Conservation (phyloP, 2,329 filamentous ascomycete genomes). For the Aspergillus ruber region DNA sequence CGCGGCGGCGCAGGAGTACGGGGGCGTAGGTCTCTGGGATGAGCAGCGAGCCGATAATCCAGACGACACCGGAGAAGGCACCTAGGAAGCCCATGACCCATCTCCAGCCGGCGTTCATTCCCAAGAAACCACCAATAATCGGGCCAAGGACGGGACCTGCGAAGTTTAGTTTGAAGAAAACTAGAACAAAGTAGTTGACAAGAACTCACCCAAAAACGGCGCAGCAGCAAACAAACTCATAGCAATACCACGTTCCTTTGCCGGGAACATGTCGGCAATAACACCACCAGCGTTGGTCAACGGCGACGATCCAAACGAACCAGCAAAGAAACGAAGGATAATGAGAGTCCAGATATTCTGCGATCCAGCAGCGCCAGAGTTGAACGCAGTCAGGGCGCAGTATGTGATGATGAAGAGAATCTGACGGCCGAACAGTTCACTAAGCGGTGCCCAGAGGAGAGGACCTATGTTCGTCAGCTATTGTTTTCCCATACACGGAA, state of each 20-base stretch:
- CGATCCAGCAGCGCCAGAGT: conserved; percentile 52
- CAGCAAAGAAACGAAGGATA: conserved; percentile 62
- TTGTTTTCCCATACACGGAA: no score
- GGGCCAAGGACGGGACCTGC: conserved; percentile 58
- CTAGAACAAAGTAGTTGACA: not conserved
- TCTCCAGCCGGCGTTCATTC: conserved; percentile 59
- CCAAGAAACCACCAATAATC: conserved; percentile 61
- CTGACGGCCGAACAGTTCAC: conserved; percentile 34
- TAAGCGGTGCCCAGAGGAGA: conserved; percentile 39
- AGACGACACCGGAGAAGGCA: conserved; percentile 58
- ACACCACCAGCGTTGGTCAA: conserved; percentile 58
- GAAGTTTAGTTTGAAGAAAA: not conserved
- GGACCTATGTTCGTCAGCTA: conserved; percentile 22
- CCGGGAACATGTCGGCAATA: conserved; percentile 56
- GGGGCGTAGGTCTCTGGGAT: conserved; percentile 42
- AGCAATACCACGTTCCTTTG: conserved; percentile 50
- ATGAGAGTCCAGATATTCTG: conserved; percentile 55
- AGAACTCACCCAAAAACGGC: conserved; percentile 48
- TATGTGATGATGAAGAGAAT: conserved; percentile 29
- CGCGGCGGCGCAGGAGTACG: conserved; percentile 46
- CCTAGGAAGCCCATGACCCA: conserved; percentile 61
- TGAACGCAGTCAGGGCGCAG: conserved; percentile 52
- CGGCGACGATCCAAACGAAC: conserved; percentile 56
- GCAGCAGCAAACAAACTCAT: conserved; percentile 60
- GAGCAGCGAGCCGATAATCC: conserved; percentile 29